A percentile compares a stretch with the other conserved stretches of the same genome.
These are phyloP conservation scores for Aureoboletus auriporus DNA, from an alignment of 768 basidiomycete species.

Conservation along the genomic window DNA sequence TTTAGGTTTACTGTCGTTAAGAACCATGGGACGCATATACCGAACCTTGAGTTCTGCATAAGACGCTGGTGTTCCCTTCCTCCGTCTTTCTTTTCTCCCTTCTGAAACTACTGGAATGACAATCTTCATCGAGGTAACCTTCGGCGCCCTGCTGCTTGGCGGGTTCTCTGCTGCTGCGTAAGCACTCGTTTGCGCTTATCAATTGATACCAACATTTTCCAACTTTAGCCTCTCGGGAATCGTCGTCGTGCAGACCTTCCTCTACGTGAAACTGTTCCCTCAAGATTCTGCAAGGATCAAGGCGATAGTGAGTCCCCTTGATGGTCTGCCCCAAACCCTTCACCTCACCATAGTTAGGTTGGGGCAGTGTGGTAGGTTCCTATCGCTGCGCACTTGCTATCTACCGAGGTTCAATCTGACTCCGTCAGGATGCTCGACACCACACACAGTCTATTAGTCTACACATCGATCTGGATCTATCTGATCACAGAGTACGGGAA, in stretches of 20 bases:
- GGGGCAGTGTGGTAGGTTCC: conserved; percentile 23
- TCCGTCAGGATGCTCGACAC: conserved; percentile 32
- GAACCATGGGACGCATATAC: background rate
- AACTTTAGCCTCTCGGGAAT: conserved; percentile 25
- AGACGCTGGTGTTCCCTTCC: background rate
- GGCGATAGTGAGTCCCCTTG: conserved; percentile 18
- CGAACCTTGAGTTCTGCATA: background rate
- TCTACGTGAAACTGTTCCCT: conserved; percentile 30
- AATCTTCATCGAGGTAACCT: conserved; percentile 14
- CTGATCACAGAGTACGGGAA: conserved; percentile 44
- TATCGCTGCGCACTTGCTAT: background rate
- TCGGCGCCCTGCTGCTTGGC: conserved; percentile 27
- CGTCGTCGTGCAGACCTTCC: conserved; percentile 24
- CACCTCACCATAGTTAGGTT: conserved; percentile 14
- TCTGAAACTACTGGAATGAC: conserved; percentile 6
- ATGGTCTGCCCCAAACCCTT: background rate
- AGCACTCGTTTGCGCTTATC: background rate
- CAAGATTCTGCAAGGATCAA: conserved; percentile 18
- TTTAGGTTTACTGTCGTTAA: background rate
- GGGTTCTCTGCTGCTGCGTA: conserved; percentile 28
- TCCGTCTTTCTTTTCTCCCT: background rate
- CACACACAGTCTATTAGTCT: conserved; percentile 39
- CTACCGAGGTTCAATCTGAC: background rate
- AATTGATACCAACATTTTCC: background rate
- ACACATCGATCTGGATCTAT: conserved; percentile 39